Evolutionary conservation across 805 yeast genomes (phyloP).

Genomic region (Metschnikowia noctiluminum): DNA sequence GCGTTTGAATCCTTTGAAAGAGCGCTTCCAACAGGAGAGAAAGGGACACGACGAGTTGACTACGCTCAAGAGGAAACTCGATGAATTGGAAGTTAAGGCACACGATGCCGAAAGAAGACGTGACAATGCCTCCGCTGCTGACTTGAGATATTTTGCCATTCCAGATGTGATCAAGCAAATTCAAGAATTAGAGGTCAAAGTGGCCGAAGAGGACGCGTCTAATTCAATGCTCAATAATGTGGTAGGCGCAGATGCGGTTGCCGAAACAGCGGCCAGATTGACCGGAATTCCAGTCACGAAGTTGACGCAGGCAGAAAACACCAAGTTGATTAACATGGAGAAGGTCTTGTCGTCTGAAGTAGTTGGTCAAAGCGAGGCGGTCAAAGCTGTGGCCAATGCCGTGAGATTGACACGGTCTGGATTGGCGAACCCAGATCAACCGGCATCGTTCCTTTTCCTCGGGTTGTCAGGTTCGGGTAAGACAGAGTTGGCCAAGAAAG

Average conservation of each 20-base stretch:
- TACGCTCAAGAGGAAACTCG: conserved; percentile 82
- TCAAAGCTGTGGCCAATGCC: conserved; percentile 93
- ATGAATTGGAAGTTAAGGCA: conserved; percentile 90
- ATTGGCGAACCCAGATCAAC: conserved; percentile 92
- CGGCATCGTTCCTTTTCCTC: conserved; percentile 90
- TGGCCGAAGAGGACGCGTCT: conserved; percentile 69
- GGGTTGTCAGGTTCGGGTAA: conserved; percentile 98
- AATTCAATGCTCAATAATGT: conserved; percentile 79
- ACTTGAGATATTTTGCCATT: conserved; percentile 93
- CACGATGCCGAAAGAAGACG: conserved; percentile 95
- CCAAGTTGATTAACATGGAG: conserved; percentile 94
- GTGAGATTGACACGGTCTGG: conserved; percentile 93
- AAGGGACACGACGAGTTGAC: conserved; percentile 90
- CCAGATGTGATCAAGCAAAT: conserved; percentile 85
- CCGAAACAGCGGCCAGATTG: conserved; percentile 95
- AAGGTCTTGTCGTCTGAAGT: conserved; percentile 74
- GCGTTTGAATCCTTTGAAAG: conserved; percentile 78
- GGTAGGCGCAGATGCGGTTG: conserved; percentile 83
- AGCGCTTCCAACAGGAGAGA: conserved; percentile 80
- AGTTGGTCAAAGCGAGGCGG: conserved; percentile 95
- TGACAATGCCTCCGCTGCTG: conserved; percentile 93
- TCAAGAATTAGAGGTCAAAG: conserved; percentile 67
- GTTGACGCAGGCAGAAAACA: conserved; percentile 91
- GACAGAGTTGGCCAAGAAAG: conserved; percentile 94
- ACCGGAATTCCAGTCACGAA: conserved; percentile 97